phyloP scores from a whole-genome alignment of 2,329 filamentous ascomycete species.

The Sphaerulina vaccinii region DNA sequence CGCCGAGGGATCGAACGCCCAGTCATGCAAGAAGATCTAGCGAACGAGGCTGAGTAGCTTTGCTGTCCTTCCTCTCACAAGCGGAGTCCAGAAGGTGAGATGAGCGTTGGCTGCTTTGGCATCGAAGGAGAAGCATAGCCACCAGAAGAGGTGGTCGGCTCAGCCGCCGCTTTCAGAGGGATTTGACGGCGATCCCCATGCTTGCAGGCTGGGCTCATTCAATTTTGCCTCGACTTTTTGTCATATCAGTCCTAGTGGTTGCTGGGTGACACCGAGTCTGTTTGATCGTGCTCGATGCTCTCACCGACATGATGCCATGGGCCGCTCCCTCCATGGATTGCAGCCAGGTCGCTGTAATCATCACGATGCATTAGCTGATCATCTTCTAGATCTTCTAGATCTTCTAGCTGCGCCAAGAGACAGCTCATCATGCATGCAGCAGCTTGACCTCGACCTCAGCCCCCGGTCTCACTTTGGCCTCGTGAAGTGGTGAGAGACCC shows the following conservation, averaged over 20 bases:
- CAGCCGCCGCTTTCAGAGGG: slow-evolving; percentile 4
- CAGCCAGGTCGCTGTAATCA: not conserved
- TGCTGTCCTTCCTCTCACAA: too few relatives aligned
- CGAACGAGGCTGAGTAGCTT: not conserved
- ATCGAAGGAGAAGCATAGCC: slow-evolving; percentile 7
- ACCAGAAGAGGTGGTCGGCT: slow-evolving; percentile 1
- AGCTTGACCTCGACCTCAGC: slow-evolving; percentile 1
- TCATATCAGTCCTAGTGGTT: not conserved
- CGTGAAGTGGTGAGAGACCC: not conserved
- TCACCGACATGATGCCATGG: slow-evolving; percentile 9
- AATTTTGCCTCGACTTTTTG: slow-evolving; percentile 1
- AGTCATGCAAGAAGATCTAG: not conserved
- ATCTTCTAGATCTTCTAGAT: slow-evolving; percentile 6
- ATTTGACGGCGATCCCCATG: slow-evolving; percentile 6
- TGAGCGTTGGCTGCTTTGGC: too few relatives aligned
- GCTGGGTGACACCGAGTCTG: slow-evolving; percentile 12
- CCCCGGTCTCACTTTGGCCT: slow-evolving; percentile 10
- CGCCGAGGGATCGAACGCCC: not conserved
- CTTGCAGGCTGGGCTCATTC: not conserved
- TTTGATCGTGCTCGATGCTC: slow-evolving; percentile 2
- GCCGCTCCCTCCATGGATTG: not conserved
- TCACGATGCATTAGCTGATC: slow-evolving; percentile 6
- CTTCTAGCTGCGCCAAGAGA: slow-evolving; percentile 8
- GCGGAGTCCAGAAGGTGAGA: too few relatives aligned
- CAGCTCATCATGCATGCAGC: slow-evolving; percentile 22